Percentiles rank a stretch among this genome's conserved stretches.
Evolutionary conservation across 2,329 filamentous ascomycete genomes (phyloP).

Genomic region (Blastomyces parvus): DNA sequence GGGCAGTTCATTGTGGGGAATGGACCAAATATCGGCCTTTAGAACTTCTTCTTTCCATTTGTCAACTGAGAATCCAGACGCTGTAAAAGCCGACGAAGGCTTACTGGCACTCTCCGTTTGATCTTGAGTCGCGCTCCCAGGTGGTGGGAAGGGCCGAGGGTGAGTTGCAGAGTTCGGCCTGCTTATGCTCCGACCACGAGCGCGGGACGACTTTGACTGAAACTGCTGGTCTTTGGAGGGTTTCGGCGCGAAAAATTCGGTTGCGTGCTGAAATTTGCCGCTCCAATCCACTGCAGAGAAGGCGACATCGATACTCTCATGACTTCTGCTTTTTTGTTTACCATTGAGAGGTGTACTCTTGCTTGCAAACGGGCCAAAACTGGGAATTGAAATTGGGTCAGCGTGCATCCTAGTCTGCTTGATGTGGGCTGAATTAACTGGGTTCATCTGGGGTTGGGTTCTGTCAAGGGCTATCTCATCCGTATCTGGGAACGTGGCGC

Average conservation of each 20-base stretch:
- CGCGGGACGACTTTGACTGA: conserved; percentile 17
- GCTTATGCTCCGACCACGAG: conserved; percentile 19
- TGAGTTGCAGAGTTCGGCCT: conserved; percentile 17
- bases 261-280: conserved; percentile 26
- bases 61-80: conserved; percentile 31
- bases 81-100: conserved; percentile 24
- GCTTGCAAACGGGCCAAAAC: conserved; percentile 10
- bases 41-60: conserved; percentile 30
- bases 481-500: not conserved
- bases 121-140: conserved; percentile 14
- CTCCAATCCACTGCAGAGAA: conserved; percentile 38
- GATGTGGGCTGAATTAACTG: not conserved
- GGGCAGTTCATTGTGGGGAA: conserved; percentile 23
- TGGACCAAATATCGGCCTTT: conserved; percentile 26
- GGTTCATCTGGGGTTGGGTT: not conserved
- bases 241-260: conserved; percentile 30
- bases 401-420: conserved; percentile 1
- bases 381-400: conserved; percentile 9
- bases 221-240: conserved; percentile 20
- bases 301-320: conserved; percentile 28
- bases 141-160: conserved; percentile 15
- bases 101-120: conserved; percentile 12
- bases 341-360: conserved; percentile 14
- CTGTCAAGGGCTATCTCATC: not conserved
- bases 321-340: conserved; percentile 26